Conservation (phyloP, 768 basidiomycete genomes). For the Phylloporus sp. region DNA sequence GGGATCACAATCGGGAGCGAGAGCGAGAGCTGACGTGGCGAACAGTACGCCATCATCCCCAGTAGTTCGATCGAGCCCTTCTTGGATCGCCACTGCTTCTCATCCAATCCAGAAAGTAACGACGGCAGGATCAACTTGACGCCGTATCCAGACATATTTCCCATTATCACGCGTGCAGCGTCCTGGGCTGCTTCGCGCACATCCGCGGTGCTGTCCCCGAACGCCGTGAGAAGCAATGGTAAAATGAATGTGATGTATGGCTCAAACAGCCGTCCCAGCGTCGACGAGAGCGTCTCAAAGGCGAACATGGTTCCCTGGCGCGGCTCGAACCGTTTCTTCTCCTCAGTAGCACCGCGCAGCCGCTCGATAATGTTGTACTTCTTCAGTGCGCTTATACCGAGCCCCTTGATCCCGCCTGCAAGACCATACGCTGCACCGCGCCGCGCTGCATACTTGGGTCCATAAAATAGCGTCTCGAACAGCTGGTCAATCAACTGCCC, state of each 20-base stretch:
- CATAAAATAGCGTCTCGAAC: conserved; percentile 71
- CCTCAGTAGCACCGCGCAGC: conserved; percentile 72
- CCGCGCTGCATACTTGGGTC: conserved; percentile 85
- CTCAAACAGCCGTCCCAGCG: conserved; percentile 88
- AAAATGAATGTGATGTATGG: conserved; percentile 86
- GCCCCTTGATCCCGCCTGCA: conserved; percentile 89
- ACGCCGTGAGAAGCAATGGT: conserved; percentile 75
- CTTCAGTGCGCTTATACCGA: conserved; percentile 81
- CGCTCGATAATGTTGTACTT: conserved; percentile 75
- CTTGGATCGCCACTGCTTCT: conserved; percentile 98
- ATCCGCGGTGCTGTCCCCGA: conserved; percentile 83
- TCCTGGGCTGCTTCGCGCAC: conserved; percentile 94
- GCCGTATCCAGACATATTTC: conserved; percentile 88
- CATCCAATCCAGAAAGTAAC: conserved; percentile 85
- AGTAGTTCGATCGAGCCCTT: conserved; percentile 95
- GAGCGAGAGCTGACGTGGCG: conserved; percentile 89
- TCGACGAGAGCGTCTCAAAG: conserved; percentile 85
- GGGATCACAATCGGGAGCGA: conserved; percentile 97
- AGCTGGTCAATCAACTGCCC: conserved; percentile 69
- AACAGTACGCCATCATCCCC: conserved; percentile 99
- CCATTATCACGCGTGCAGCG: conserved; percentile 92
- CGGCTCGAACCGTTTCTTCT: conserved; percentile 84
- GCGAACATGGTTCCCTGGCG: conserved; percentile 95
- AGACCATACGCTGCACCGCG: conserved; percentile 97
- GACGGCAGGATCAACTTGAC: conserved; percentile 94